Base-by-base conservation (phyloP, 441 rosid genomes). In the Gossypium lobatum region DNA sequence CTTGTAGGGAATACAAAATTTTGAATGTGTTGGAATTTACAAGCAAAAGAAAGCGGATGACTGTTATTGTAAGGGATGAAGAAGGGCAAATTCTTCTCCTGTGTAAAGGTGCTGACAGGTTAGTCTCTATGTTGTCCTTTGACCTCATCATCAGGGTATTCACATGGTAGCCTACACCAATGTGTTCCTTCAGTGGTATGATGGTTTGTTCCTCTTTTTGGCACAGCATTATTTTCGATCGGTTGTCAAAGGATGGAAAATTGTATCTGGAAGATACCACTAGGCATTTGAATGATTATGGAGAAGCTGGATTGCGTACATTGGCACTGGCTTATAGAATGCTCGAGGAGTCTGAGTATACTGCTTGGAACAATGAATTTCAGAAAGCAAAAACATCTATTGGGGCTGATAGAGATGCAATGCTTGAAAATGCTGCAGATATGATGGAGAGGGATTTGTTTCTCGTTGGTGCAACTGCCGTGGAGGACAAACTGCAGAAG, bases 81-180 rank as follows among this genome's bases (percentile, higher is more conserved):
- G 86, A 89, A 72, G 93, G 93, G 18, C 90, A 88, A 82, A 83
- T 88, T 81, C 79, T 95, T 76, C 85, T 95, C 76, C 80, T 95
- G 74, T 93, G 98, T 88, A 95, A 95, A 88, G 98, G 98, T 74
- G 98, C 98, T 70, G 98, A 95, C 89, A 93, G 98, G 98, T 95
- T 81, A 76, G 84, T 70, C 69, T 69, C 65, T 45, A 13, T 59
- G 48, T 53, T 69, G n/a, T n/a, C 37, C 8, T 34, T 71, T 65
- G 58, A 37, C 42, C 25, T 73, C 28, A 20, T 39, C 45, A 23
- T 39, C 45, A 23, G 46, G 31, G 1, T 62, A 37, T 55, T 62
- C 8, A 50, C 28, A 53, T 18, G 72, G 64, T 18, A 16, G 21
- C 26, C 46, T 6, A 18, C 76, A 25, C 20, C 11, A 23, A 9